Evolutionary conservation across 1,139 yeast species (phyloP), one percentile per base, ranked within the genome.

Genomic region (Yamadazyma kanchanaburiensis): DNA sequence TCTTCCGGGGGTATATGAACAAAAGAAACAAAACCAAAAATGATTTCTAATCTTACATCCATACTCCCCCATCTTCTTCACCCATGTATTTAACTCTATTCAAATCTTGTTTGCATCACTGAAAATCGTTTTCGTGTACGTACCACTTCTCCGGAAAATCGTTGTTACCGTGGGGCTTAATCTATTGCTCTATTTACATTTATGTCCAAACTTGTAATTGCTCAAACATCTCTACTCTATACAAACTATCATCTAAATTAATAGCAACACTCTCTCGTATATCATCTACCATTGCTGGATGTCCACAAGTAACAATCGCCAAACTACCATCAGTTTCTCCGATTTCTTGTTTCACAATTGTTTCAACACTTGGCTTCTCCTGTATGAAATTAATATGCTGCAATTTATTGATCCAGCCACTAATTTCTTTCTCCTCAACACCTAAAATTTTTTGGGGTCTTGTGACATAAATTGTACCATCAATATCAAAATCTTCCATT

Each of bases 281-380:
- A 34, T 55, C 60, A 35, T 55, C 60, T 22, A 55, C 64, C 66
- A 60, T 60, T 4, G 41, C 39, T 3, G 66, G 65, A 36, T 59
- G 63, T 3, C 66, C 67, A 44, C 67, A 60, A 3, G 62, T 55
- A 7, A 60, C 53, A 30, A 60, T 58, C 5, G 64, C 62, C n/a
- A 57, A 47, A 6, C 58, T 42, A 2, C 59, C 59, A 24, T 45
- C 40, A 12, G 61, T 45, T 14, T 49, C 45, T 11, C 36, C 35
- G 5, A 57, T 48, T 34, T 53, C 55, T 6, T 38, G 27, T 12
- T 41, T 30, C 2, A 61, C 55, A 3, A 54, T 31, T 3, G 30
- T 35, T 5, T 46, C 48, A 27, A 61, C 49, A 8, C 34, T 28
- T 4, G 69, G 69, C 32, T 66, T 47, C 38, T 38, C 57, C 20